These are phyloP conservation scores for Colletotrichum somersetense DNA, from an alignment of 2,329 filamentous ascomycete genomes.

Conservation along the genomic window DNA sequence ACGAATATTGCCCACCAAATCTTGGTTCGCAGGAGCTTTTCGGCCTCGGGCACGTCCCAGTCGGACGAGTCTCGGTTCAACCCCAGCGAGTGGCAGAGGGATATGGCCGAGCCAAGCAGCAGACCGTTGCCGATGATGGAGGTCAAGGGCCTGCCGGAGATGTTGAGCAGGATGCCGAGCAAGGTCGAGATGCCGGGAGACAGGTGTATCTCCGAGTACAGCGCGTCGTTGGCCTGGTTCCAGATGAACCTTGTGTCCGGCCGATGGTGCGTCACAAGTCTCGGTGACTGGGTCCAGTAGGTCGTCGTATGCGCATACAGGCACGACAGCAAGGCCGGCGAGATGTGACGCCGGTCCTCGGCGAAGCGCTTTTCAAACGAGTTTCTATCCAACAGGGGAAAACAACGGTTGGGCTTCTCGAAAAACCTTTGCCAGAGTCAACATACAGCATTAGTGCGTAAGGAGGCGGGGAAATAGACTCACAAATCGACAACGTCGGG, in stretches of 20 bases:
- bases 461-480: slow-evolving; percentile 36
- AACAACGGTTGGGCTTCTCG: slow-evolving; percentile 68
- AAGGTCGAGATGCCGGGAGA: slow-evolving; percentile 71
- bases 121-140: slow-evolving; percentile 70
- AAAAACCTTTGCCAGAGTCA: slow-evolving; percentile 59
- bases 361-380: slow-evolving; percentile 64
- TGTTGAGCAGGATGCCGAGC: slow-evolving; percentile 68
- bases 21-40: slow-evolving; percentile 64
- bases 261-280: slow-evolving; percentile 58
- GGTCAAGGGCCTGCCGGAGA: slow-evolving; percentile 70
- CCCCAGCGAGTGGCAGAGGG: slow-evolving; percentile 66
- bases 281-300: slow-evolving; percentile 66
- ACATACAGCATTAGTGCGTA: neutral
- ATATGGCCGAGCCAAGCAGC: slow-evolving; percentile 63
- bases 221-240: slow-evolving; percentile 71
- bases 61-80: slow-evolving; percentile 64
- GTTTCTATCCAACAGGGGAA: slow-evolving; percentile 70
- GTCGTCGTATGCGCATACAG: slow-evolving; percentile 70
- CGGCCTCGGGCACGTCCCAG: slow-evolving; percentile 65
- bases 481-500: slow-evolving; percentile 64
- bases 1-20: slow-evolving; percentile 70
- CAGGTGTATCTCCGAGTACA: slow-evolving; percentile 70
- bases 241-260: slow-evolving; percentile 72
- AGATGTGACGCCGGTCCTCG: slow-evolving; percentile 61
- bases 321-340: slow-evolving; percentile 67